These are phyloP conservation scores for Leavenworthia alabamica DNA, from an alignment of 345 rosid genomes.

Conservation along the genomic window DNA sequence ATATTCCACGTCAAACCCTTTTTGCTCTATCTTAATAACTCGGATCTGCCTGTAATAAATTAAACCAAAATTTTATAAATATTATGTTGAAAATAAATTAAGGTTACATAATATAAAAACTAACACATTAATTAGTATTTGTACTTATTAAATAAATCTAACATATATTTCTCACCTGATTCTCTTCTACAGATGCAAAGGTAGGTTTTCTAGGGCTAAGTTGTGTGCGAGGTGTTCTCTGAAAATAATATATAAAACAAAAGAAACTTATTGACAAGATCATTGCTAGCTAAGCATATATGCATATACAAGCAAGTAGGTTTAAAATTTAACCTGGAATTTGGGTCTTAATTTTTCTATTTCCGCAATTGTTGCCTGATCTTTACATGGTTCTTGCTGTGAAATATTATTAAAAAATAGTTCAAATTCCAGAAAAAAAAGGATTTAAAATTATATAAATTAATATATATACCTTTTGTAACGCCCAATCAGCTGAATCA, in stretches of 20 bases:
- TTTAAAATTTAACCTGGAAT: slow-evolving; percentile 40
- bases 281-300: background rate
- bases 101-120: too few species aligned
- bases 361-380: slow-evolving; percentile 43
- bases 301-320: background rate
- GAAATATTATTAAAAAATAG: background rate
- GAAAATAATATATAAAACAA: background rate
- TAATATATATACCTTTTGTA: slow-evolving; percentile 51
- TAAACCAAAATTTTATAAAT: too few species aligned
- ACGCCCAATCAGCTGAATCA: slow-evolving; percentile 93
- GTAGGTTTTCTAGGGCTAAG: slow-evolving; percentile 70
- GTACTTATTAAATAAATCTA: too few species aligned
- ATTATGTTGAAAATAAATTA: too few species aligned
- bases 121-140: too few species aligned
- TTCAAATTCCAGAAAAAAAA: background rate
- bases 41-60: too few species aligned
- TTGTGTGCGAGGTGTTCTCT: slow-evolving; percentile 72
- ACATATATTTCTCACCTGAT: too few species aligned
- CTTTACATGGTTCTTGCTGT: slow-evolving; percentile 65
- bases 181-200: slow-evolving; percentile 47
- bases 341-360: slow-evolving; percentile 66
- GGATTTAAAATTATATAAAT: background rate
- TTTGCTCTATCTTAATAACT: too few species aligned
- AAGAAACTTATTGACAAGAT: background rate
- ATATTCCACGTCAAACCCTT: too few species aligned